Evolutionary conservation across 1,284 basidiomycete genomes (phyloP), one percentile per base, ranked within the genome.

Genomic region (Ceratobasidium sp.): DNA sequence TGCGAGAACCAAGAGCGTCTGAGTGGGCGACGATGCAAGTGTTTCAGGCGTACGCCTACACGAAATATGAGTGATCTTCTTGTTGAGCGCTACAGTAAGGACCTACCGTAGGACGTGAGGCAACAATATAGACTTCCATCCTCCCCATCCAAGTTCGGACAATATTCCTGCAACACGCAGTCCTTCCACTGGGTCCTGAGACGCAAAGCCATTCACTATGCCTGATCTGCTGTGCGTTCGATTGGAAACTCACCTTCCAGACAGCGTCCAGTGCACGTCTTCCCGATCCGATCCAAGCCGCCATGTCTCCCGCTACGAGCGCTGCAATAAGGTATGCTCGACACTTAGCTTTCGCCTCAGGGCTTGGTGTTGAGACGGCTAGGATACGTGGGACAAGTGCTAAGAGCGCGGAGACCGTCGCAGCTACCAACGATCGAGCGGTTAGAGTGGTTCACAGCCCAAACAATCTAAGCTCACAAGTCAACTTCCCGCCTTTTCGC

Each of bases 111-210:
- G 81, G 26, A 94, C 83, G 20, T 87, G 84, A 0, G 93, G 91
- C 1, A 91, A 83, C 26, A 89, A 91, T 28, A 94, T 83, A 51
- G 90, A 85, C 81, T 90, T 93, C 92, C 93, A 94, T 1, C 92
- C 93, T 44, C 89, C 90, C 92, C 93, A 95, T 0, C 86, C 87
- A 10, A 91, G 83, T 68, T 92, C 91, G 0, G 90, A 87, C 9
- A 94, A 87, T 2, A 88, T 85, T 1, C 90, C 91, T 42, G 89
- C 88, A 13, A 94, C 84, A 51, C 88, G 87, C 18, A 91, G 81
- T 0, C 88, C 89, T 80, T 92, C 90, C 3, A 82, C 66, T 18
- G 86, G 84, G 70, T 80, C 83, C 78, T 56, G 39, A 55, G 28
- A 39, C 23, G 39, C n/a, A 10, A 33, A 20, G 49, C 23, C 56